Evolutionary conservation across 1,284 basidiomycete genomes (phyloP), one percentile per base, ranked within the genome.

Genomic region (Taiwanofungus camphoratus): DNA sequence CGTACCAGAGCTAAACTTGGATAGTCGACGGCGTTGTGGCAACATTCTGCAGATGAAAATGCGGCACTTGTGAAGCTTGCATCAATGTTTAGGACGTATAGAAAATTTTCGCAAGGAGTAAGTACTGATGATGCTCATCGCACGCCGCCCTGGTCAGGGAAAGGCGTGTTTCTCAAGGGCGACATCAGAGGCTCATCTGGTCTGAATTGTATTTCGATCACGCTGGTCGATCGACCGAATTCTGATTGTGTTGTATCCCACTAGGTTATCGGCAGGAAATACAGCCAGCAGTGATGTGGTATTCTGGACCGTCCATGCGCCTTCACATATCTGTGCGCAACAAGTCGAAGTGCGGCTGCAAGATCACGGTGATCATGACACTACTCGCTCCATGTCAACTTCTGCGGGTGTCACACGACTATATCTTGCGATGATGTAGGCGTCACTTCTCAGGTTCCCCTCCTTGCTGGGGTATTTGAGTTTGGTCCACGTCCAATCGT

Each of bases 101-200:
- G 46, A 56, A 72, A 67, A 48, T 76, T 74, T 48, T 52, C 52
- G 27, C 68, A 72, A 45, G 79, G 67, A 4, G 55, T 63, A 16
- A 59, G 62, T 45, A 58, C 61, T 19, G 67, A 65, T 26, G 73
- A 86, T 54, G 59, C 67, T 6, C 61, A 66, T 46, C 69, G 78
- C 44, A 70, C 76, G 50, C 60, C 86, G 13, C 67, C 78, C n/a
- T 87, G 85, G 84, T 74, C 80, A 16, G 86, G 87, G 16, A 70
- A 74, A 40, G 77, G 82, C 26, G 74, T 85, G 40, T 77, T 74
- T n/a, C 65, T 76, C 39, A 70, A 84, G 62, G 67, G 66, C 23
- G 65, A 70, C 46, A 66, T 77, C 46, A 71, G 75, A 56, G 62
- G 73, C 29, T 79, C 82, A 6, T 36, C 24, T 34, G 26, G 16